Evolutionary conservation across 176 grass and related monocot species (phyloP), one percentile per base, ranked within the genome.

Genomic region (Phoenix roebelenii): DNA sequence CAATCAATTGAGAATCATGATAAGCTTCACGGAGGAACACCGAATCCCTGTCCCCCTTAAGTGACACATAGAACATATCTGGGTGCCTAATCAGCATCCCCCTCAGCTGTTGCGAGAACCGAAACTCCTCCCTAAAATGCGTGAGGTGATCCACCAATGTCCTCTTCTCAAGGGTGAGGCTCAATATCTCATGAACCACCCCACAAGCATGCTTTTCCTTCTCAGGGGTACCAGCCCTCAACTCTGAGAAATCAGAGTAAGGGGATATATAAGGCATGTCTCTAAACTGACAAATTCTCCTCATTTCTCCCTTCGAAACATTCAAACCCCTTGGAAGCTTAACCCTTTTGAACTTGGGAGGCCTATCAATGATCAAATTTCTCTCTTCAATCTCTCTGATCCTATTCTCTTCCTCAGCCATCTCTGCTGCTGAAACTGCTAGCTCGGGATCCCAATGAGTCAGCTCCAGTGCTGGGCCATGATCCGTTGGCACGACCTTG

Each of bases 21-120:
- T 97, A 92, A 0, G 93, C 93, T 60, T 97, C 93, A 0, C 93
- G 85, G 59, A 92, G 93, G 76, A 97, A 92, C 71, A 97, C 84
- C 0, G 87, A 88, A 67, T 97, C 87, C 51, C 93, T 81, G 12
- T 88, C 78, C 25, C 93, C 87, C 64, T 97, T 97, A 61, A 97
- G 73, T 0, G 93, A 97, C 20, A 98, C 84, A 70, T 92, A 98
- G 58, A 98, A 92, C 81, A 98, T 88, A 54, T 98, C 84, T 3
- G 93, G 93, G 58, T 92, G 93, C 12, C 84, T 70, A 22, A 98
- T 88, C 54, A 98, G 23, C 93, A 98, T 98, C 5, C 84, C 93
- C 24, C 87, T 72, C 25, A 98, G 54, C 25, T 89, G 80, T 51
- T 98, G 93, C 0, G 93, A 98, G 84, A 98, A 98, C 32, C 78